A percentile compares a stretch with the other conserved stretches of the same genome.
Evolutionary conservation across 306 rosid genomes (phyloP).

Genomic region (Quercus suber): DNA sequence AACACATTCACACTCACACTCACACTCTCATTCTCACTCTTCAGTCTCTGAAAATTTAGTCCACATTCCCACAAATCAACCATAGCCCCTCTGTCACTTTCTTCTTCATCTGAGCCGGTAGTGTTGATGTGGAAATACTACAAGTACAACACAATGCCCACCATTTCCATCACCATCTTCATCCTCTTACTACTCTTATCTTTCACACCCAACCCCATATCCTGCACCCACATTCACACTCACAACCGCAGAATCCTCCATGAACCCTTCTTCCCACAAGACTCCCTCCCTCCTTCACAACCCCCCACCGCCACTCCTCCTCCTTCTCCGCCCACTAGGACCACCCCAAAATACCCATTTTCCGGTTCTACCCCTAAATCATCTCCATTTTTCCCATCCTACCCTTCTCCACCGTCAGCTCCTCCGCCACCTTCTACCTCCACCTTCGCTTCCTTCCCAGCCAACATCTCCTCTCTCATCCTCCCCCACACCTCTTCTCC

Average conservation of each 20-base stretch:
- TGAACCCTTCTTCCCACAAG: conserved; percentile 47
- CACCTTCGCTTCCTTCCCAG: conserved; percentile 76
- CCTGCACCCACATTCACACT: conserved; percentile 1
- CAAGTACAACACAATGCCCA: conserved; percentile 38
- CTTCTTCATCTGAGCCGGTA: not conserved
- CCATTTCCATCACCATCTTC: conserved; percentile 17
- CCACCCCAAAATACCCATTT: conserved; percentile 59
- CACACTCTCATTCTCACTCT: no score
- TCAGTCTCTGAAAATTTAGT: no score
- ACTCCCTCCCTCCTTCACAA: conserved; percentile 41
- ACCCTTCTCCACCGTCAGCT: conserved; percentile 58
- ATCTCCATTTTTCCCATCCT: conserved; percentile 82
- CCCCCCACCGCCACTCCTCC: conserved; percentile 40
- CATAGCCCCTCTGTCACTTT: not conserved
- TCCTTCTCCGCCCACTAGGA: conserved; percentile 8
- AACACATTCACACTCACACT: not conserved
- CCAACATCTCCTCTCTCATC: conserved; percentile 82
- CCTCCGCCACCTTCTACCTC: conserved; percentile 58
- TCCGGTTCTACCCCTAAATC: conserved; percentile 43
- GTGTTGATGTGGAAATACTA: no score
- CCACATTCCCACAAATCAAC: no score
- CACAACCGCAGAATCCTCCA: conserved; percentile 57
- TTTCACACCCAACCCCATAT: not conserved
- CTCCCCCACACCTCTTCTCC: conserved; percentile 48
- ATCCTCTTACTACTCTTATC: conserved; percentile 11